These are phyloP conservation scores for Zea mays DNA, from an alignment of 176 grass and related monocot species.

Conservation along the genomic window DNA sequence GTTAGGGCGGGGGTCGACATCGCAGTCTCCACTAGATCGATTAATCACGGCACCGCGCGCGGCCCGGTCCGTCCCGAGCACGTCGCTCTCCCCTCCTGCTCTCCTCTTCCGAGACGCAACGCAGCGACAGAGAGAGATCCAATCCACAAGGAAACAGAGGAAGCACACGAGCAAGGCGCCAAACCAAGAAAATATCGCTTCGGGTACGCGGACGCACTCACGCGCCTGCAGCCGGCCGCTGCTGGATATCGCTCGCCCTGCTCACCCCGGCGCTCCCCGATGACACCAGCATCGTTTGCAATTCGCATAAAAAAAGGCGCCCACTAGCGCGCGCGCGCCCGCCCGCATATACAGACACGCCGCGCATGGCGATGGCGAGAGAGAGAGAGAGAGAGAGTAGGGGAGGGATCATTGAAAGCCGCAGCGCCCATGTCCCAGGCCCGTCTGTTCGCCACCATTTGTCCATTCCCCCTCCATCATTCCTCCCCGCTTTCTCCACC, in stretches of 20 bases:
- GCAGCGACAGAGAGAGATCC: neutral
- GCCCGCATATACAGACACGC: conserved; percentile 47
- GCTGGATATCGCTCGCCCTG: neutral
- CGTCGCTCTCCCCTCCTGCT: conserved; percentile 16
- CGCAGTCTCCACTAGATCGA: conserved; percentile 48
- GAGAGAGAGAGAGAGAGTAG: neutral
- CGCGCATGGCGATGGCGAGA: neutral
- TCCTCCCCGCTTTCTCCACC: conserved; percentile 12
- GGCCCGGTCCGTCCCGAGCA: neutral
- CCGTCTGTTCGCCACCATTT: conserved; percentile 53
- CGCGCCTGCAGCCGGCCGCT: neutral
- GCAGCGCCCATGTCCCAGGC: conserved; percentile 58
- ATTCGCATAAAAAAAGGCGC: conserved; percentile 46
- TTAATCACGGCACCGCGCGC: neutral
- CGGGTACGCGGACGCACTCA: neutral
- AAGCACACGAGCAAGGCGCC: neutral
- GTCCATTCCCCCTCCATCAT: conserved; percentile 32
- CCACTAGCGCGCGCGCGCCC: conserved; percentile 39
- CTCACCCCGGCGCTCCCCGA: conserved; percentile 8
- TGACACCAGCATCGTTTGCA: conserved; percentile 43
- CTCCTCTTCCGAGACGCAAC: conserved; percentile 36
- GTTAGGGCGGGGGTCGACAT: conserved; percentile 55
- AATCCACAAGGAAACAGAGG: neutral
- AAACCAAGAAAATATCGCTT: neutral
- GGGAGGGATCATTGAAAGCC: conserved; percentile 52